Base-by-base conservation (phyloP, 2,329 filamentous ascomycete genomes). In the Xylaria sp. region DNA sequence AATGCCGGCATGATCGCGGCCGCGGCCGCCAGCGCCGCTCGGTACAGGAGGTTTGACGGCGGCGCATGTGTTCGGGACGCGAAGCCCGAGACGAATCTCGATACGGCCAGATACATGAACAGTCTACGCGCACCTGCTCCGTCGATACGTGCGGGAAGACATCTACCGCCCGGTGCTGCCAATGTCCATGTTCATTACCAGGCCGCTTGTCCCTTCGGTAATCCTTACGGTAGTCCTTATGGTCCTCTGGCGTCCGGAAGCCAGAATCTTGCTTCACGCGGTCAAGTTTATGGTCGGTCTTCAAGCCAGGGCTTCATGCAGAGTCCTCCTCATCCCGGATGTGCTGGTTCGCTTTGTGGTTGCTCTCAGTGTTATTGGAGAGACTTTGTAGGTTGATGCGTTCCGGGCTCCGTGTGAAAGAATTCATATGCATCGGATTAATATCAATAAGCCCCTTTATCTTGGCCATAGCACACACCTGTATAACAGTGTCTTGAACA, bases 351-450 rank as follows among this genome's bases (percentile, higher is more conserved):
- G 39, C 55, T 46, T 6, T 69, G 66, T 54, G 68, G 63, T 53
- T 69, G 68, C 50, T 55, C 65, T 5, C 61, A 65, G 37, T 69
- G 67, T 8, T 68, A 68, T 47, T 68, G 66, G 55, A 65, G 60
- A 47, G 66, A 65, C 30, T 68, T 68, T 55, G 68, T 69, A 58
- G 55, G 68, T 59, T 55, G 34, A 7, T n/a, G 10, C 30, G n/a
- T 54, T 52, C 18, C 1, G 6, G 9, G 1, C 37, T 42, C 37
- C 3, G 9, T 13, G 11, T 42, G 8, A 13, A 9, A 10, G 35
- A 8, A 34, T 46, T 19, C 6, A n/a, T 5, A n/a, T n/a, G 5
- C 42, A 30, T 49, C 18, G 7, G 8, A 1, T 30, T 6, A 3
- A 11, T 7, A 19, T 49, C 5, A 49, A 2, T 16, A n/a, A 8